Conservation (phyloP, 108 stramenopile species). For the Cyclotella distinguenda region DNA sequence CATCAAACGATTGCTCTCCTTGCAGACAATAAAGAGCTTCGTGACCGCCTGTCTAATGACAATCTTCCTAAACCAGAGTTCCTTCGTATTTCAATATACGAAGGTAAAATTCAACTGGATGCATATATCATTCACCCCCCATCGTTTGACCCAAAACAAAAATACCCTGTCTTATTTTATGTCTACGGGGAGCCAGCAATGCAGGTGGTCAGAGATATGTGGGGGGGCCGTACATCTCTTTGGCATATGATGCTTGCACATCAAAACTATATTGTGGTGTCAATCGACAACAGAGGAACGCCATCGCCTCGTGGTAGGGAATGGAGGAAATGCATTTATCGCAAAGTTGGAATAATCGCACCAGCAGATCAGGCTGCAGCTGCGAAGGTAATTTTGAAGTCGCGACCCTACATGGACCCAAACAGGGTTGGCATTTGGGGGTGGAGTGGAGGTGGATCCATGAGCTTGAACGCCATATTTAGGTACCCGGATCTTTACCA, state of each 20-base stretch:
- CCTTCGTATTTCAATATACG: constrained; percentile 34
- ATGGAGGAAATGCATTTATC: constrained; percentile 47
- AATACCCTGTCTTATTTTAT: constrained; percentile 44
- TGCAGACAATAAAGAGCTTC: constrained; percentile 41
- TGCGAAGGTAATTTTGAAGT: constrained; percentile 26
- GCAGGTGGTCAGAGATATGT: constrained; percentile 44
- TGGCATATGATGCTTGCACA: constrained; percentile 50
- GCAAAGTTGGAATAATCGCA: constrained; percentile 42
- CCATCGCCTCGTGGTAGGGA: constrained; percentile 42
- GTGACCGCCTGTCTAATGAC: constrained; percentile 26
- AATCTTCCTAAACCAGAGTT: constrained; percentile 43
- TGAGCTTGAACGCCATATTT: constrained; percentile 51
- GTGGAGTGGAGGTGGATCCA: constrained; percentile 45
- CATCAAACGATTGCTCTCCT: constrained; percentile 36
- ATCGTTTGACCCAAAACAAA: constrained; percentile 25
- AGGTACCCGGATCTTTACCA: constrained; percentile 40
- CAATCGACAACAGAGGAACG: constrained; percentile 44
- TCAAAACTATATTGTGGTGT: constrained; percentile 33
- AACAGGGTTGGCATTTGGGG: constrained; percentile 48
- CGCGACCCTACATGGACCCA: constrained; percentile 36
- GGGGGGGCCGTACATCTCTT: constrained; percentile 45
- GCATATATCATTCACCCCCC: constrained; percentile 45
- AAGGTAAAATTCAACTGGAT: constrained; percentile 35
- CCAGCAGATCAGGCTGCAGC: constrained; percentile 46
- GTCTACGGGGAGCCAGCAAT: constrained; percentile 48